Base-by-base conservation (phyloP, 2,329 filamentous ascomycete species). In the Phialocephala subalpina region DNA sequence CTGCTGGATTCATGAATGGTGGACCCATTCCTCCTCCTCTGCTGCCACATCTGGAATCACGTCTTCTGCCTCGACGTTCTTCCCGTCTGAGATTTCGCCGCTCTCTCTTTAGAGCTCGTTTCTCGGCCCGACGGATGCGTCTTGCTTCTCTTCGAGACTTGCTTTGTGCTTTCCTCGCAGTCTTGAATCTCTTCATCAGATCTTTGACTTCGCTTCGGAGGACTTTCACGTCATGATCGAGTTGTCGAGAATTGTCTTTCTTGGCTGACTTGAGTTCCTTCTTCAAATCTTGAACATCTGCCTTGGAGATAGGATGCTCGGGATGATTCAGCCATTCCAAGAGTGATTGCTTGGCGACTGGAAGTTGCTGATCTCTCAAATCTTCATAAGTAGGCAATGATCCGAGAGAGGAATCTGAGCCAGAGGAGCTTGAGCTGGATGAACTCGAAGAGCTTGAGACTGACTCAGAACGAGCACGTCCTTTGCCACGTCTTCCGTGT, bases 361-460 rank as follows among this genome's bases (percentile, higher is more conserved):
- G 81, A 1, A 88, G 77, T 73, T 87, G 85, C 20, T 77, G 72
- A 60, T 82, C 81, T 14, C 74, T 75, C 1, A 88, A 77, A 49
- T 84, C 80, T 64, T 87, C 83, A 71, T 83, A 83, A 61, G 84
- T 81, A 0, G 85, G 84, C 0, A 89, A 82, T 1, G 84, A 87
- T 40, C 82, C 85, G 62, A 87, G 76, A 1, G 83, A 84, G 0
- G 76, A 75, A 11, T 67, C 65, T 0, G 78, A 80, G 33, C 62
- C 64, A 2, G 68, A 69, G 3, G 73, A 79, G 11, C 75, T 76
- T 0, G 77, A 80, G 0, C 76, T 78, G 0, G 79, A 81, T 3
- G 75, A n/a, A 75, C 77, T 65, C 1, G 76, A 76, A 27, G 62
- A 70, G 36, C 62, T 68, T 27, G 69, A 69, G 25, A 59, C 62